A percentile compares a stretch with the other conserved stretches of the same genome.
Evolutionary conservation across 2,329 filamentous ascomycete genomes (phyloP).

Genomic region (Aspergillus japonicus): DNA sequence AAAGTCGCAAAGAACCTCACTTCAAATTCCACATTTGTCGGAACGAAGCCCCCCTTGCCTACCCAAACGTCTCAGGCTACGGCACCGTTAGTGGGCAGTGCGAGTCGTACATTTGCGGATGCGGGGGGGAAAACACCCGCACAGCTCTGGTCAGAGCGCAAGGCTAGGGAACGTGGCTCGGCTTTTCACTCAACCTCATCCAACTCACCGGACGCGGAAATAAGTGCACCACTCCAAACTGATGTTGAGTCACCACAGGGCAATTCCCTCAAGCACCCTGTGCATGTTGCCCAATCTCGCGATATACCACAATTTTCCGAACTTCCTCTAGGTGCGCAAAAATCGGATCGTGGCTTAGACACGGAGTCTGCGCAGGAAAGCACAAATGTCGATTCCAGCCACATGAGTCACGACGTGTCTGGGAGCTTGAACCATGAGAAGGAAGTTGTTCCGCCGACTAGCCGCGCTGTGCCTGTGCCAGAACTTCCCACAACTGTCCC

Average conservation of each 20-base stretch:
- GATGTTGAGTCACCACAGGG: conserved; percentile 73
- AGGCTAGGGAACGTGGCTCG: conserved; percentile 70
- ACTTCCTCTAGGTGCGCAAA: neutral
- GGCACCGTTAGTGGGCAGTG: conserved; percentile 65
- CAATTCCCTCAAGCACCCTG: conserved; percentile 68
- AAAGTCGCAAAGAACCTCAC: conserved; percentile 91
- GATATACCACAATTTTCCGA: neutral
- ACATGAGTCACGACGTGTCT: conserved; percentile 29
- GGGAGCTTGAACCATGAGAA: conserved; percentile 45
- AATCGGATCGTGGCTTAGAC: neutral
- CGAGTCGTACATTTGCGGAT: conserved; percentile 91
- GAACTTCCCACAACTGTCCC: conserved; percentile 64
- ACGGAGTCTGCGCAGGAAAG: conserved; percentile 54
- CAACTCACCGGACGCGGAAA: conserved; percentile 40
- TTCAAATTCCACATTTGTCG: conserved; percentile 68
- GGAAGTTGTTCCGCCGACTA: conserved; percentile 63
- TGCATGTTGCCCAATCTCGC: conserved; percentile 71
- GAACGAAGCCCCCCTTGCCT: conserved; percentile 85
- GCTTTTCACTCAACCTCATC: conserved; percentile 49
- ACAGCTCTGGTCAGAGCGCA: conserved; percentile 96
- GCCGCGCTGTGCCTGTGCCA: conserved; percentile 72
- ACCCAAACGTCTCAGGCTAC: conserved; percentile 62
- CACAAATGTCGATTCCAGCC: neutral
- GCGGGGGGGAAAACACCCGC: conserved; percentile 94
- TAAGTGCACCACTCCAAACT: conserved; percentile 64